A percentile compares a stretch with the other conserved stretches of the same genome.
Conservation (phyloP, 2,329 filamentous ascomycete species). For the Exophiala calicioides region DNA sequence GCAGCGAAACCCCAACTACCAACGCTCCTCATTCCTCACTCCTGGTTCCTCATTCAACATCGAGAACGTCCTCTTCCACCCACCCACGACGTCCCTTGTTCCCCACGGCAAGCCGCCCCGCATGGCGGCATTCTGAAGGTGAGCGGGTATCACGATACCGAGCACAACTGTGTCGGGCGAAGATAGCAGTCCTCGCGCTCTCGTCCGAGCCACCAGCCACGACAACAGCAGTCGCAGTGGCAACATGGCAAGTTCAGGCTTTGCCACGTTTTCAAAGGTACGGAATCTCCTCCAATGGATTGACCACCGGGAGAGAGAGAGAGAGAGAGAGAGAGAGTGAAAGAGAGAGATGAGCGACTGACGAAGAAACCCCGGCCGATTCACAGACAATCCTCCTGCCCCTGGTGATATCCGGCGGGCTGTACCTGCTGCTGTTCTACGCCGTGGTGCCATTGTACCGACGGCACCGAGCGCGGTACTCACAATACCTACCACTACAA, state of each 20-base stretch:
- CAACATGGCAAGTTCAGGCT: conserved; percentile 23
- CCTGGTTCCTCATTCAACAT: not conserved
- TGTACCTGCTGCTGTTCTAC: conserved; percentile 68
- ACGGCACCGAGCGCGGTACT: conserved; percentile 68
- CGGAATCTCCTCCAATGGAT: not conserved
- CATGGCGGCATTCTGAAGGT: conserved; percentile 24
- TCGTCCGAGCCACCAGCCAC: conserved; percentile 7
- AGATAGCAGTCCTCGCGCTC: conserved; percentile 12
- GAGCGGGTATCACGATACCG: conserved; percentile 16
- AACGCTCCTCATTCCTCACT: no score
- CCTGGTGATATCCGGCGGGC: conserved; percentile 66
- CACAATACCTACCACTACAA: conserved; percentile 66
- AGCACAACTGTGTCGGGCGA: conserved; percentile 10
- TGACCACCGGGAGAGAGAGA: not conserved
- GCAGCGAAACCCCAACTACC: no score
- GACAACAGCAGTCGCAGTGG: conserved; percentile 3
- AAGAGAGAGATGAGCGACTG: not conserved
- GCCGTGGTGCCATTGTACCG: conserved; percentile 68
- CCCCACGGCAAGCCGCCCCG: conserved; percentile 20
- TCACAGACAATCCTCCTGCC: conserved; percentile 68
- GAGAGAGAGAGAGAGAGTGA: not conserved
- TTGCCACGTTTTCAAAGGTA: conserved; percentile 22
- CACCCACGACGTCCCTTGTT: not conserved
- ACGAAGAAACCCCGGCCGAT: not conserved
- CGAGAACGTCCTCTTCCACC: conserved; percentile 5